Evolutionary conservation across 179 eudicot species (phyloP).

Genomic region (Silene coronaria): DNA sequence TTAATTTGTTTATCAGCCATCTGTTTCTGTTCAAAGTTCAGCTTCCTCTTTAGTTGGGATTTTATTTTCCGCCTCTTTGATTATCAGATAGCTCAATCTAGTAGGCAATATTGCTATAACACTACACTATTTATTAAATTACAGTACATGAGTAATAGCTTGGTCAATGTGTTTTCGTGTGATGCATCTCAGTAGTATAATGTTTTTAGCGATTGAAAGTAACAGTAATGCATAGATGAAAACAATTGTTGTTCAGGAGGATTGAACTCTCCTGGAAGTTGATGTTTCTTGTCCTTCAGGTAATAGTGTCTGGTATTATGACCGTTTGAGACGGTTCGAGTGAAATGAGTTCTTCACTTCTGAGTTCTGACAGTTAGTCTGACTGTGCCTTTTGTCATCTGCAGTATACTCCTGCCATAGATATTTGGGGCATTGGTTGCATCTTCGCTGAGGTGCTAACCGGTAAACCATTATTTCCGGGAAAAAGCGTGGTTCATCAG

Average conservation of each 20-base stretch:
- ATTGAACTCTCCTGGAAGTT: constrained; percentile 73
- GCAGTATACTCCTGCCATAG: constrained; percentile 97
- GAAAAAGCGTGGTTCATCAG: constrained; percentile 89
- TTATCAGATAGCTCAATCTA: not conserved
- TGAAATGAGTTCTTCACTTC: not conserved
- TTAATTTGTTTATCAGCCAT: not conserved
- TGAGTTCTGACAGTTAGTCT: constrained; percentile 19
- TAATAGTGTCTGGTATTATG: constrained; percentile 44
- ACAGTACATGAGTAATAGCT: not conserved
- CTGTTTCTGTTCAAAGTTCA: not conserved
- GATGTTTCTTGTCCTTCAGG: constrained; percentile 58
- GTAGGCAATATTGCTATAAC: not conserved
- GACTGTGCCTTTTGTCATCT: constrained; percentile 22
- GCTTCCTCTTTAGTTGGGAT: not conserved
- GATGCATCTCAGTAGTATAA: constrained; percentile 3
- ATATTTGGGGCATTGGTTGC: constrained; percentile 96
- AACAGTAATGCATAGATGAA: not conserved
- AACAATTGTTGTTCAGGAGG: constrained; percentile 66
- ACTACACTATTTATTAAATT: not conserved
- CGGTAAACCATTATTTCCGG: constrained; percentile 88
- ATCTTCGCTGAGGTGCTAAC: constrained; percentile 85
- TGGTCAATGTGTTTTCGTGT: constrained; percentile 1
- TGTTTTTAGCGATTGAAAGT: constrained; percentile 13
- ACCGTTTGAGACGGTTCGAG: constrained; percentile 18
- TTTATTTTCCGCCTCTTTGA: not conserved